Percentiles rank a stretch among this genome's conserved stretches.
phyloP scores from a whole-genome alignment of 257 asterid genomes.

The Phtheirospermum japonicum region DNA sequence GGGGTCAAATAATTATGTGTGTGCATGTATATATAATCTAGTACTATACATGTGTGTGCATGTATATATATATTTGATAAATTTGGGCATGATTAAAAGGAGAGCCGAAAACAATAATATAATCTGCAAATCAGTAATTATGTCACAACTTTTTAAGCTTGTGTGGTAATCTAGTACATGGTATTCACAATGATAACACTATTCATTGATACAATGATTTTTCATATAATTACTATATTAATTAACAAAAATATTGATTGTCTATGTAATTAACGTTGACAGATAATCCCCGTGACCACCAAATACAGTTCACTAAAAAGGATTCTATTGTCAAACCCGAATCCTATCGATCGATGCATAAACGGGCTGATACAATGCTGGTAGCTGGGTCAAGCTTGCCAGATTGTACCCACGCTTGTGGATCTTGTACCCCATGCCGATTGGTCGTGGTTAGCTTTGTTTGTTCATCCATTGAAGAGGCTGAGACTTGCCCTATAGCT shows the following conservation, averaged over 20 bases:
- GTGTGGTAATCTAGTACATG: too few relatives aligned
- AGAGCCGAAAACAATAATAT: too few relatives aligned
- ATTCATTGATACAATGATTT: background rate
- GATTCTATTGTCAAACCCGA: conserved; percentile 11
- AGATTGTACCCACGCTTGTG: conserved; percentile 86
- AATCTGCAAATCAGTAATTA: too few relatives aligned
- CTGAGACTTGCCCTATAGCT: conserved; percentile 90
- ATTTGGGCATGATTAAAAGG: too few relatives aligned
- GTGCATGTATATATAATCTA: too few relatives aligned
- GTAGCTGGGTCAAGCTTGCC: conserved; percentile 77
- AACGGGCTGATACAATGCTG: conserved; percentile 41
- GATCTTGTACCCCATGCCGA: conserved; percentile 84
- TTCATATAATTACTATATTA: background rate
- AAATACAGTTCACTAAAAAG: conserved; percentile 17
- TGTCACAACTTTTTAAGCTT: too few relatives aligned
- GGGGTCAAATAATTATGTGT: too few relatives aligned
- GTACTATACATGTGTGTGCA: too few relatives aligned
- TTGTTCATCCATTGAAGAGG: conserved; percentile 80
- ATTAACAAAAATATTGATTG: background rate
- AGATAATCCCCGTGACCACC: conserved; percentile 36
- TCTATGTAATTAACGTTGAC: background rate
- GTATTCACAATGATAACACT: too few relatives aligned
- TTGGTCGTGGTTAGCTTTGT: conserved; percentile 86
- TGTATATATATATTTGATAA: too few relatives aligned
- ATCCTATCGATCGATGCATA: conserved; percentile 23